A percentile compares a stretch with the other conserved stretches of the same genome.
Evolutionary conservation across 176 grass and related monocot species (phyloP).

Genomic region (Poa annua): DNA sequence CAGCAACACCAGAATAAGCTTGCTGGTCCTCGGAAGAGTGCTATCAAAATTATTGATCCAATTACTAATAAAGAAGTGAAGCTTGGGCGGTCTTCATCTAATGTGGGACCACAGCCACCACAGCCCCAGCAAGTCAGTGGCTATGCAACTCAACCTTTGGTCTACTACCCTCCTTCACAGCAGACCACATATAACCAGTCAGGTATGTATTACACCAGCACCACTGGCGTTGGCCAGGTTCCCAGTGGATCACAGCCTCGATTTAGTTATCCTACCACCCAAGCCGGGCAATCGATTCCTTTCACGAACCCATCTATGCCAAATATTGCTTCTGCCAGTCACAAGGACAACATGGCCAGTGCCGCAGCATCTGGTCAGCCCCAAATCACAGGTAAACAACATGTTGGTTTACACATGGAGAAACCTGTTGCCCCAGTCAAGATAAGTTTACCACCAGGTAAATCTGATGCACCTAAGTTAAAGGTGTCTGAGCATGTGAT

Average conservation of each 20-base stretch:
- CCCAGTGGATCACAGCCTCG: constrained; percentile 58
- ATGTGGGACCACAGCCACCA: constrained; percentile 31
- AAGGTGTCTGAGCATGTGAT: constrained; percentile 40
- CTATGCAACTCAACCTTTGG: constrained; percentile 48
- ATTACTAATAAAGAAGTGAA: constrained; percentile 86
- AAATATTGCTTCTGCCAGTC: constrained; percentile 32
- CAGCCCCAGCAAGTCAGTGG: constrained; percentile 56
- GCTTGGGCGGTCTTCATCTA: constrained; percentile 60
- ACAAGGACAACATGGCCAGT: constrained; percentile 36
- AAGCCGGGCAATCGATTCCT: constrained; percentile 49
- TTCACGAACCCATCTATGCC: constrained; percentile 53
- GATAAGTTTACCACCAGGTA: constrained; percentile 52
- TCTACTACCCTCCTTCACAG: constrained; percentile 53
- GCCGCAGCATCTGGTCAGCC: constrained; percentile 32
- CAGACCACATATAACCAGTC: constrained; percentile 56
- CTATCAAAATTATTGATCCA: constrained; percentile 92
- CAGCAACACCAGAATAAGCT: constrained; percentile 63
- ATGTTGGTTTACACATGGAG: constrained; percentile 40
- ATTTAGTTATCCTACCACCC: constrained; percentile 53
- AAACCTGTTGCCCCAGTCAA: constrained; percentile 50
- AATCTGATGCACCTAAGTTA: constrained; percentile 58
- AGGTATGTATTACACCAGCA: constrained; percentile 53
- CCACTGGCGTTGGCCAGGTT: constrained; percentile 59
- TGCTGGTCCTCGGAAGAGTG: constrained; percentile 57
- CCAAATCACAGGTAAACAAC: constrained; percentile 43